Conservation (phyloP, 345 rosid genomes). For the Hibiscus mutabilis region DNA sequence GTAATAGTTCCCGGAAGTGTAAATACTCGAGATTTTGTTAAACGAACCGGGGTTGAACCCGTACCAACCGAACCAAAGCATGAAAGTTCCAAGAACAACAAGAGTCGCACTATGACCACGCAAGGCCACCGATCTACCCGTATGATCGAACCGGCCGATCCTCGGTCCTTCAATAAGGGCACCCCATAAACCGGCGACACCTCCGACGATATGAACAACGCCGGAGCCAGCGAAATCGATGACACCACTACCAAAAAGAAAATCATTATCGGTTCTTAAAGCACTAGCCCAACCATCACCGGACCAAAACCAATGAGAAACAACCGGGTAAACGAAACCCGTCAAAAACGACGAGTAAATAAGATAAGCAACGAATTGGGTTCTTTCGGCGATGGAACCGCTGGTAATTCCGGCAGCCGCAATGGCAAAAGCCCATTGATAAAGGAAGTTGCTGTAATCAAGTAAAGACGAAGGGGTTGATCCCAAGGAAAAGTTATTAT, state of each 20-base stretch:
- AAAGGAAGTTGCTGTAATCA: conserved; percentile 74
- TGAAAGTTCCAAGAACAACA: conserved; percentile 65
- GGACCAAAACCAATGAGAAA: conserved; percentile 94
- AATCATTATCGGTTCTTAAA: conserved; percentile 16
- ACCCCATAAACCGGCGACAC: conserved; percentile 77
- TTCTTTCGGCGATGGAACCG: conserved; percentile 89
- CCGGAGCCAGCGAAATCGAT: conserved; percentile 80
- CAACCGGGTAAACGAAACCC: conserved; percentile 86
- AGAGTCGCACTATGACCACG: conserved; percentile 74
- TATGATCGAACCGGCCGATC: conserved; percentile 49
- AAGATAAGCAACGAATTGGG: conserved; percentile 79
- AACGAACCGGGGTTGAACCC: conserved; percentile 79
- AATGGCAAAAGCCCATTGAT: conserved; percentile 94
- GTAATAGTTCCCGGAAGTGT: conserved; percentile 27
- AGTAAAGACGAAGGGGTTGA: conserved; percentile 16
- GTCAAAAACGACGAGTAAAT: conserved; percentile 79
- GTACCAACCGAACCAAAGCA: conserved; percentile 85
- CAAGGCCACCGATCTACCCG: conserved; percentile 27
- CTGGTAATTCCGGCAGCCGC: conserved; percentile 95
- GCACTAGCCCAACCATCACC: conserved; percentile 85
- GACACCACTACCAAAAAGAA: conserved; percentile 59
- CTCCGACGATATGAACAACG: conserved; percentile 76
- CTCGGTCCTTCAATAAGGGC: conserved; percentile 74
- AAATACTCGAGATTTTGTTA: conserved; percentile 32
- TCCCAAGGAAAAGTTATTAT: conserved; percentile 56